Evolutionary conservation across 2,329 filamentous ascomycete genomes (phyloP), one percentile per base, ranked within the genome.

Genomic region (Fusarium ambrosium): DNA sequence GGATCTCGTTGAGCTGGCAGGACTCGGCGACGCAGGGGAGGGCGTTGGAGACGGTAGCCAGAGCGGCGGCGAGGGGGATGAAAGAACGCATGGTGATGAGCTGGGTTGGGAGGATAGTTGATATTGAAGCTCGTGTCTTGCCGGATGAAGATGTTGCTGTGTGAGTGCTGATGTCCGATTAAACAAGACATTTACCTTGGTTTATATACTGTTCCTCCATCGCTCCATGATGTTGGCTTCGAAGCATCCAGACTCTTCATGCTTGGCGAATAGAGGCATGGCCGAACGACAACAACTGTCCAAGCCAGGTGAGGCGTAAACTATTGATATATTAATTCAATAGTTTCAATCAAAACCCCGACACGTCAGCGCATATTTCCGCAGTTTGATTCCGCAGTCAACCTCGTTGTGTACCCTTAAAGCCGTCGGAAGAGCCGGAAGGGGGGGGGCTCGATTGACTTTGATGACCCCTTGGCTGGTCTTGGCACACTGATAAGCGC

Each of bases 301-400:
- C 13, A 37, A 56, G 53, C 53, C 29, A 56, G 53, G 27, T 34
- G 32, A 56, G 53, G 53, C 53, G 29, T 34, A 34, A 34, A 56
- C 53, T 56, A 56, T 56, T 56, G 53, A 56, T 56, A 56, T 56
- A 56, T 34, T 22, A 32, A 32, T 34, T 56, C 53, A 56, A 56
- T 56, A 56, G 53, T 56, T 34, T 56, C 53, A 22, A 56, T 56
- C 34, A 56, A 34, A 20, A 14, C n/a, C 53, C 34, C 14, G 53
- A 16, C 53, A 56, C 29, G 13, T 34, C 29, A 34, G 29, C 34
- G 53, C 29, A 32, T 56, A 14, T 37, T 56, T 56, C 53, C 53
- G 53, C 53, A 22, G 29, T 56, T 32, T 56, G n/a, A 14, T 56
- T 56, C 53, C 53, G 53, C 53, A 24, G 29, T 56, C 53, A 14